Evolutionary conservation across 179 eudicot genomes (phyloP).

Genomic region (Patellifolia procumbens): DNA sequence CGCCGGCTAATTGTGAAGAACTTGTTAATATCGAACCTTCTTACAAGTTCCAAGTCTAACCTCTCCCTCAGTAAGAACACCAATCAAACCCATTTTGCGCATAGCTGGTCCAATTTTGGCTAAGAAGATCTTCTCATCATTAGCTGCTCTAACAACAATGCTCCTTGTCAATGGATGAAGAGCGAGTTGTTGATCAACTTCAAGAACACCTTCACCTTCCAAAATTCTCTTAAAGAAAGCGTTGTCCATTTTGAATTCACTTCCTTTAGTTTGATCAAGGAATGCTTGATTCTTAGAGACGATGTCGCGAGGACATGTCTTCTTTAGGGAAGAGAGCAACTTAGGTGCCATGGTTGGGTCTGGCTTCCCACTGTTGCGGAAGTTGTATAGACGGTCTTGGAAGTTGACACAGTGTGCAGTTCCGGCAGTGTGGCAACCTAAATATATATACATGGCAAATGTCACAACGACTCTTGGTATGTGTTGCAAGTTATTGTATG

Average conservation of each 20-base stretch:
- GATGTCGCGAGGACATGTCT: constrained; percentile 18
- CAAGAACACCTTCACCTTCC: constrained; percentile 25
- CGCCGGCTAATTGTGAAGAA: too few relatives aligned
- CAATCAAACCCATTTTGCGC: constrained; percentile 28
- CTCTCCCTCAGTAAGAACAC: constrained; percentile 28
- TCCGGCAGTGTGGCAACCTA: constrained; percentile 42
- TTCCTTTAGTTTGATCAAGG: constrained; percentile 29
- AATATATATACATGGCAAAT: not conserved
- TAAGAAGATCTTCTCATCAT: not conserved
- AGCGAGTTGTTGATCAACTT: constrained; percentile 31
- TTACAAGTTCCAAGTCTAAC: constrained; percentile 31
- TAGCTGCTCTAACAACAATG: constrained; percentile 27
- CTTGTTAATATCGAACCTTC: constrained; percentile 11
- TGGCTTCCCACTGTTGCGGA: not conserved
- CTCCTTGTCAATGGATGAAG: constrained; percentile 21
- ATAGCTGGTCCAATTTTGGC: constrained; percentile 26
- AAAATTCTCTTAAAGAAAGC: constrained; percentile 31
- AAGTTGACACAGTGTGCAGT: constrained; percentile 33
- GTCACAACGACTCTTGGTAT: too few relatives aligned
- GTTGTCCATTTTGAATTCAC: constrained; percentile 31
- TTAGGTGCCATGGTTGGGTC: constrained; percentile 26
- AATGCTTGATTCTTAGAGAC: not conserved
- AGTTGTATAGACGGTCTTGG: constrained; percentile 29
- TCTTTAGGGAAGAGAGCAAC: constrained; percentile 2
- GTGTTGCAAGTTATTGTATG: too few relatives aligned